Evolutionary conservation across 2,329 filamentous ascomycete genomes (phyloP).

Genomic region (Penicillium olsonii): DNA sequence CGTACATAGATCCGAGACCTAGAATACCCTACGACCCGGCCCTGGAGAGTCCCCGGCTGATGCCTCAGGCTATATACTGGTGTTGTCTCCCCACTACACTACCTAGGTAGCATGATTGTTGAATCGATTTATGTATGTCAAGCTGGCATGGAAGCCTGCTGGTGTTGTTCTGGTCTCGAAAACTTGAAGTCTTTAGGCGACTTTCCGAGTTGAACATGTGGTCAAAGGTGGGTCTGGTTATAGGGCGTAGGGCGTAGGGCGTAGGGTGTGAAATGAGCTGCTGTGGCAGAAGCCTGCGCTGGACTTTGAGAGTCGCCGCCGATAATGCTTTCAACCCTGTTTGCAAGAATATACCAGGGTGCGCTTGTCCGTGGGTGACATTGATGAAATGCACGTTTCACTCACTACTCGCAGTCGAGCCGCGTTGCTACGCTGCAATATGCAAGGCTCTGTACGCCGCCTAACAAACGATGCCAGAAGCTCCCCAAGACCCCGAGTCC

Average conservation of each 20-base stretch:
- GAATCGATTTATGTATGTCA: too few species aligned
- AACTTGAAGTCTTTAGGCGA: background rate
- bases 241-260: background rate
- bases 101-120: too few species aligned
- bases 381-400: background rate
- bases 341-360: too few species aligned
- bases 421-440: background rate
- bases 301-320: background rate
- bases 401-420: background rate
- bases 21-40: too few species aligned
- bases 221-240: background rate
- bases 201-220: background rate
- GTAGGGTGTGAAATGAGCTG: background rate
- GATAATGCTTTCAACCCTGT: background rate
- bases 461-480: background rate
- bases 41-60: too few species aligned
- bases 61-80: too few species aligned
- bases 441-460: background rate
- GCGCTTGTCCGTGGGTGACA: background rate
- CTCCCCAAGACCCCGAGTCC: slow-evolving; percentile 22
- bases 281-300: background rate
- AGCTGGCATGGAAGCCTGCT: background rate
- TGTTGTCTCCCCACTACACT: too few species aligned
- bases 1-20: too few species aligned
- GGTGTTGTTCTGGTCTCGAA: background rate